These are phyloP conservation scores for Trichoderma koningiopsis DNA, from an alignment of 2,329 filamentous ascomycete species.

Conservation along the genomic window DNA sequence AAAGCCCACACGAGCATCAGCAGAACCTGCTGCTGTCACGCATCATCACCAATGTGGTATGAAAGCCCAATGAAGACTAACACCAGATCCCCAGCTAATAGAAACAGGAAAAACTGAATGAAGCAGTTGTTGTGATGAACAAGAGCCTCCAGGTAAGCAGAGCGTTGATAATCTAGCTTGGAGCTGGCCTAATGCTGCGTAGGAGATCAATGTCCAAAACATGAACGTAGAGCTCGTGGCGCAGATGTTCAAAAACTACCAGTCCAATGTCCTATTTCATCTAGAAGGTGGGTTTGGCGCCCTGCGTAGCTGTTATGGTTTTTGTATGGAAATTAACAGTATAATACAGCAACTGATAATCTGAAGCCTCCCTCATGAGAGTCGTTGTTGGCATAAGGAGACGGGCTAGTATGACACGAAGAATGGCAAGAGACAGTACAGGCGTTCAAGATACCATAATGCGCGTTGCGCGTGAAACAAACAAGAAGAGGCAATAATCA, in stretches of 20 bases:
- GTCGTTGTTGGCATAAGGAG: neutral
- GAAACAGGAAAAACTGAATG: slow-evolving; percentile 89
- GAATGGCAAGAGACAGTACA: too few relatives aligned
- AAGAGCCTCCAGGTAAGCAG: slow-evolving; percentile 75
- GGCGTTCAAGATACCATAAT: neutral
- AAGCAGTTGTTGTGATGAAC: slow-evolving; percentile 89
- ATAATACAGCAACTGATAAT: slow-evolving; percentile 71
- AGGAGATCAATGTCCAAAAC: slow-evolving; percentile 98
- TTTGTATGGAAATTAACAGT: neutral
- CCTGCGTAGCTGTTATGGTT: neutral
- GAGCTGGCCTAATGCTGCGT: neutral
- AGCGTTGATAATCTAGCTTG: too few relatives aligned
- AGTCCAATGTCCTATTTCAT: slow-evolving; percentile 96
- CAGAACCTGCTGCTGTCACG: slow-evolving; percentile 90
- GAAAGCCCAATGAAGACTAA: slow-evolving; percentile 36
- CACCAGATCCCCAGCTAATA: neutral
- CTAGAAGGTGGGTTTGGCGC: slow-evolving; percentile 72
- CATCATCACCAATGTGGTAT: slow-evolving; percentile 95
- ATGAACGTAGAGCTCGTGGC: slow-evolving; percentile 98
- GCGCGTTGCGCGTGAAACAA: neutral
- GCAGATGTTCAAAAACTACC: slow-evolving; percentile 99
- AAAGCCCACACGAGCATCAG: slow-evolving; percentile 97
- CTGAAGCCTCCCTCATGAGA: slow-evolving; percentile 71
- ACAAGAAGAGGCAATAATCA: neutral
- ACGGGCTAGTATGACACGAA: neutral